Conservation (phyloP, 108 stramenopile genomes). For the Stephanodiscus triporus region DNA sequence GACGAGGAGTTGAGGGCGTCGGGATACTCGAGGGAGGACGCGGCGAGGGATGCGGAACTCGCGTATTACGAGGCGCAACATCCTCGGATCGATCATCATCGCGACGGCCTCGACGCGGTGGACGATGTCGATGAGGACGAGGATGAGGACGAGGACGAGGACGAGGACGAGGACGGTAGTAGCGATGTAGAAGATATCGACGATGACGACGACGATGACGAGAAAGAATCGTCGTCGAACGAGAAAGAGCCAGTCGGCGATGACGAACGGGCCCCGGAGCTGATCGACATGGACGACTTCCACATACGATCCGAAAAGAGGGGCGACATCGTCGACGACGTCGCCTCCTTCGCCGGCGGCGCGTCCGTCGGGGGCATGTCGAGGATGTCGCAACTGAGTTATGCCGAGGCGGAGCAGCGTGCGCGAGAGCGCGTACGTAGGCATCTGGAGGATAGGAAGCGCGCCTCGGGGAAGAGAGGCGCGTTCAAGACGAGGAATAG, state of each 20-base stretch:
- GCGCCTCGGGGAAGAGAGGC: conserved; percentile 58
- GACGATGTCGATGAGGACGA: conserved; percentile 52
- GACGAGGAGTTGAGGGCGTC: conserved; percentile 81
- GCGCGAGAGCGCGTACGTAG: conserved; percentile 73
- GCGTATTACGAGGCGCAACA: conserved; percentile 65
- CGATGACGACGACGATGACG: conserved; percentile 12
- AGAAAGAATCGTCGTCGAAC: conserved; percentile 1
- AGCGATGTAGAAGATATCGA: conserved; percentile 5
- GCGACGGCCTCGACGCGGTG: conserved; percentile 55
- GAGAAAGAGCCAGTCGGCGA: conserved; percentile 29
- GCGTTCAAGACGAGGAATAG: conserved; percentile 81
- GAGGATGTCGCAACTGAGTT: conserved; percentile 39
- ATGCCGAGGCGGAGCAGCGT: conserved; percentile 64
- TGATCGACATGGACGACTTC: conserved; percentile 41
- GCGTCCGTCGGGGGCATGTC: conserved; percentile 47
- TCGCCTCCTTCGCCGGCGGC: conserved; percentile 33
- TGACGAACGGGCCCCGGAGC: conserved; percentile 39
- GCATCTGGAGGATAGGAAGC: conserved; percentile 76
- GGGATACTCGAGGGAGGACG: conserved; percentile 77
- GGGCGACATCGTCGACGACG: conserved; percentile 20
- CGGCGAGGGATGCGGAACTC: conserved; percentile 73
- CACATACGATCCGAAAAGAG: conserved; percentile 12
- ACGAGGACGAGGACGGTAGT: conserved; percentile 43
- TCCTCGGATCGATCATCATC: background rate
- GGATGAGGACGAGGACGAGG: conserved; percentile 37